A percentile compares a stretch with the other conserved stretches of the same genome.
Evolutionary conservation across 352 stramenopile species (phyloP).

Genomic region (Pythium myriotylum): DNA sequence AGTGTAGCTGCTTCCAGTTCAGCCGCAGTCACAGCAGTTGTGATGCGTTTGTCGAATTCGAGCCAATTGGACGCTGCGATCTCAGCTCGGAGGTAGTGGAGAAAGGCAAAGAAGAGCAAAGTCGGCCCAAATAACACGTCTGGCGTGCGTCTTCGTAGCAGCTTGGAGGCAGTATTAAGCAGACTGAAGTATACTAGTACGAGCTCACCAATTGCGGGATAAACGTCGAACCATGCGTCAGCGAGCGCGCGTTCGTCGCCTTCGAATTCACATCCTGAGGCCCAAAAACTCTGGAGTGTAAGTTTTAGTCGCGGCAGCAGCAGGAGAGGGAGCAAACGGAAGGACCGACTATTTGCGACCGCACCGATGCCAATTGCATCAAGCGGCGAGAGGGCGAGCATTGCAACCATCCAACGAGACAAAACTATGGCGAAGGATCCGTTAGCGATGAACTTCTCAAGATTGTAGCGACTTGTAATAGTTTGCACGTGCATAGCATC

Average conservation of each 20-base stretch:
- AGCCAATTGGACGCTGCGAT: slow-evolving; percentile 25
- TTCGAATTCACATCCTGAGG: slow-evolving; percentile 39
- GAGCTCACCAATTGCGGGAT: slow-evolving; percentile 32
- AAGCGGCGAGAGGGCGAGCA: slow-evolving; percentile 5
- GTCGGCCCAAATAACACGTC: slow-evolving; percentile 40
- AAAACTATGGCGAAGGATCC: slow-evolving; percentile 31
- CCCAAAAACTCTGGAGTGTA: slow-evolving; percentile 23
- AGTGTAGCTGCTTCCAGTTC: slow-evolving; percentile 26
- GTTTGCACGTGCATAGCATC: slow-evolving; percentile 6
- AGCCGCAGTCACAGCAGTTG: slow-evolving; percentile 27
- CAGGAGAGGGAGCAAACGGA: slow-evolving; percentile 21
- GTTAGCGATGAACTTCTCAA: slow-evolving; percentile 39
- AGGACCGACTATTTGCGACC: slow-evolving; percentile 22
- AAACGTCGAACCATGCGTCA: slow-evolving; percentile 42
- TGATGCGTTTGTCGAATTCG: slow-evolving; percentile 31
- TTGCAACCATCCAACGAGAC: slow-evolving; percentile 30
- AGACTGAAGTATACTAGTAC: slow-evolving; percentile 36
- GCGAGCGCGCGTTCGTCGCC: slow-evolving; percentile 31
- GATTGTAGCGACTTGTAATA: slow-evolving; percentile 28
- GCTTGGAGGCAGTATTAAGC: slow-evolving; percentile 33
- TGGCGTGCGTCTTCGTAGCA: slow-evolving; percentile 28
- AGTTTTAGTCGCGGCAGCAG: slow-evolving; percentile 27
- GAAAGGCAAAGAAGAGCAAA: slow-evolving; percentile 27
- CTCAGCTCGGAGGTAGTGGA: slow-evolving; percentile 32
- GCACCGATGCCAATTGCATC: slow-evolving; percentile 23